Evolutionary conservation across 2,329 filamentous ascomycete genomes (phyloP), one percentile per base, ranked within the genome.

Genomic region (Monilinia fructigena): DNA sequence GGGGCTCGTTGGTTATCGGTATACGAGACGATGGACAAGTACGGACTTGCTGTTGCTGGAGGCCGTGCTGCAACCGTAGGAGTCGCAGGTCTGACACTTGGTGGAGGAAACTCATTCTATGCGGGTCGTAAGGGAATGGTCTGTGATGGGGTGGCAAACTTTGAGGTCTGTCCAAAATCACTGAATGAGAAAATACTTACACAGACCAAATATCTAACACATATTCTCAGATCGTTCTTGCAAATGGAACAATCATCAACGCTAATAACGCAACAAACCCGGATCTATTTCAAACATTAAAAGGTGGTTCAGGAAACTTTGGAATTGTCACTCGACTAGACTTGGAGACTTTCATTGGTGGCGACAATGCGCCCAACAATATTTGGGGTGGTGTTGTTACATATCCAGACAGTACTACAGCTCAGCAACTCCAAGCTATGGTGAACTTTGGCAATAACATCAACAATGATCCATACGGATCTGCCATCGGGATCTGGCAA

Each of bases 221-320:
- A 23, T 7, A 54, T 38, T 2, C 20, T 38, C 31, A 23, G 68
- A 45, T 72, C 14, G 78, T 82, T 0, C 75, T 79, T 11, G 79
- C 79, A 0, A 82, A 85, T 65, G 83, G 83, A 74, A 80, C 82
- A 67, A 76, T 85, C 8, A 73, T 79, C 2, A 75, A 71, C 0
- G 76, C 78, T 76, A 82, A 80, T 2, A 73, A 78, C 16, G 72
- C 71, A 0, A 56, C 65, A 12, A 75, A 86, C 67, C 68, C 78
- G 0, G 84, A 86, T 61, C 77, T 88, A 12, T 86, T 78, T 75
- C 79, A 77, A 70, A 83, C 81, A 0, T 79, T 87, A 5, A 81
- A 82, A 62, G 85, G 85, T 8, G 85, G 85, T n/a, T 48, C 45
- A 14, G 8, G 31, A 28, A 59, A 23, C 11, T 50, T 82, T 68